Evolutionary conservation across 148 eudicot species (phyloP).

Genomic region (Silene uniflora): DNA sequence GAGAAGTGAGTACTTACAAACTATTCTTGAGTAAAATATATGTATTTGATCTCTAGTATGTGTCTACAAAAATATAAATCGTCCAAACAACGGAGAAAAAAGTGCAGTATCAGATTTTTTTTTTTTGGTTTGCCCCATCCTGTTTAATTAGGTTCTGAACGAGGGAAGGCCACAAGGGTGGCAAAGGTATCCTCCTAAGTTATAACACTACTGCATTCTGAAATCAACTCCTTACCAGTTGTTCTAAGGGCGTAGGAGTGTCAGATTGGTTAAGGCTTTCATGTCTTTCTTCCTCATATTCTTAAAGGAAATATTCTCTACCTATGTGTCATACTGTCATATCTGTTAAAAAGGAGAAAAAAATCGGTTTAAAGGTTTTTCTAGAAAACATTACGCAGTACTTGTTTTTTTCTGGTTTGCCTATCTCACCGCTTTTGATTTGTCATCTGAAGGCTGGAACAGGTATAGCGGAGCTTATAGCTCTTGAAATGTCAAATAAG

Average conservation of each 20-base stretch:
- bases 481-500: slow-evolving; percentile 86
- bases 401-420: slow-evolving; percentile 10
- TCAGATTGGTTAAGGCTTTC: background rate
- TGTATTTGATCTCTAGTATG: background rate
- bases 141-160: too few relatives aligned
- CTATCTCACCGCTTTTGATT: slow-evolving; percentile 19
- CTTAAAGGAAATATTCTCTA: background rate
- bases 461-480: slow-evolving; percentile 96
- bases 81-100: background rate
- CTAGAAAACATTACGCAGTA: too few relatives aligned
- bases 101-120: background rate
- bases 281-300: too few relatives aligned
- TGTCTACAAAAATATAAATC: background rate
- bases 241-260: background rate
- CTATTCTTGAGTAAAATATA: background rate
- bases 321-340: background rate
- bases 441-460: slow-evolving; percentile 76
- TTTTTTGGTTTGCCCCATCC: too few relatives aligned
- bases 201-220: too few relatives aligned
- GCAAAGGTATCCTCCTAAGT: too few relatives aligned
- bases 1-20: slow-evolving; percentile 53
- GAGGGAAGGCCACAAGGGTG: too few relatives aligned
- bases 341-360: background rate
- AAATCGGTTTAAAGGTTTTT: too few relatives aligned
- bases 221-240: too few relatives aligned